Base-by-base conservation (phyloP, 2,329 filamentous ascomycete species). In the Arthrocladium fulminans region DNA sequence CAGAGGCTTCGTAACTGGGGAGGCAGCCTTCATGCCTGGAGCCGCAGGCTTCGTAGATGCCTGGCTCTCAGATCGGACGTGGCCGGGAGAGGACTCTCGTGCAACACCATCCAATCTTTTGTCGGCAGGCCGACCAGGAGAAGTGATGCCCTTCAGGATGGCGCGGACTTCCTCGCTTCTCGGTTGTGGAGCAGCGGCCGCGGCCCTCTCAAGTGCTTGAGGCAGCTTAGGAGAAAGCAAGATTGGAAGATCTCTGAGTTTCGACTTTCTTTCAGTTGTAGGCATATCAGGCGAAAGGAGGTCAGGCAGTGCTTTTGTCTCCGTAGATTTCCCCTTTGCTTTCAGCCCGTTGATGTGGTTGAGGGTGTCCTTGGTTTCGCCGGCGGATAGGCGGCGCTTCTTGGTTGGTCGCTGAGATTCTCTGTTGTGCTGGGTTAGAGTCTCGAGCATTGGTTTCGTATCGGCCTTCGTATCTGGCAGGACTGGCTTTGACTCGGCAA, bases 361-460 rank as follows among this genome's bases (percentile, higher is more conserved):
- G 22, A 23, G 39, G 13, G 15, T 22, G 7, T 35, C n/a, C 12
- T 24, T 23, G 10, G 27, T 34, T 39, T 27, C 44, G 2, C 39
- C 32, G 4, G 63, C 60, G 8, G 67, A 67, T 24, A 72, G 59
- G 40, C 66, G 66, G 25, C 57, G 58, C 57, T 64, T 69, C 54
- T 73, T 73, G 2, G 59, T 56, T 20, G 63, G 60, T 45, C 61
- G 59, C 15, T 51, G 52, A 42, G 59, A 54, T 40, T 59, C 63
- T 38, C 51, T 43, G 30, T 51, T 24, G 12, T 38, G 46, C 22
- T 20, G 12, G 17, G 39, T 45, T 2, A 42, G 23, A 9, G 22
- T 47, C 20, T 27, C 25, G n/a, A 22, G 43, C 20, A 45, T 35
- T 22, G 54, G 49, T 9, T 40, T 43, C 9, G 44, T n/a, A 17